Conservation (phyloP, 2,329 filamentous ascomycete genomes). For the Dothideomycetes sp. region DNA sequence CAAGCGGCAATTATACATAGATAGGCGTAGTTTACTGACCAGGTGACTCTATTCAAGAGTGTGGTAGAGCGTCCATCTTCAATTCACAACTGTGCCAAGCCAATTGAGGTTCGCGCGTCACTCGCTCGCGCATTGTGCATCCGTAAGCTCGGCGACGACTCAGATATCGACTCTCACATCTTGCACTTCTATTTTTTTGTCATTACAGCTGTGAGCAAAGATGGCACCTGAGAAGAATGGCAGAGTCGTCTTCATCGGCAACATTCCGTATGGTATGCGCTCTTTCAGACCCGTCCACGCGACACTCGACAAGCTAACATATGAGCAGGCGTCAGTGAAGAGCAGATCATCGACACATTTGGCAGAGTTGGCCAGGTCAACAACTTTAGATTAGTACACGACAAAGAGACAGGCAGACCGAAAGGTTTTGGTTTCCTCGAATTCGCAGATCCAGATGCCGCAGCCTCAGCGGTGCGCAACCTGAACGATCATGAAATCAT, state of each 20-base stretch:
- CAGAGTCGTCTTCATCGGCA: constrained; percentile 74
- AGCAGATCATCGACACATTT: constrained; percentile 92
- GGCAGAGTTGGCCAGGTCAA: constrained; percentile 81
- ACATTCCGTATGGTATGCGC: constrained; percentile 65
- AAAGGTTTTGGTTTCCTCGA: constrained; percentile 97
- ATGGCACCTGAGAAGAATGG: constrained; percentile 62
- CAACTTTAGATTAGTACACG: constrained; percentile 88
- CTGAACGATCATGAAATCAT: constrained; percentile 93
- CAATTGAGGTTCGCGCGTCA: too few species aligned
- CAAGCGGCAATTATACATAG: too few species aligned
- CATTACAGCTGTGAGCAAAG: too few species aligned
- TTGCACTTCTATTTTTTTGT: too few species aligned
- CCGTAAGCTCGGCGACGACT: too few species aligned
- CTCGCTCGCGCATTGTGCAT: too few species aligned
- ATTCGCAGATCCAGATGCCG: constrained; percentile 85
- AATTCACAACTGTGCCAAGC: too few species aligned
- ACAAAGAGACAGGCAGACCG: constrained; percentile 85
- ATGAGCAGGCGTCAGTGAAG: constrained; percentile 73
- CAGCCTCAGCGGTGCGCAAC: constrained; percentile 88
- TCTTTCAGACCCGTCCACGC: neutral
- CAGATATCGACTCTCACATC: too few species aligned
- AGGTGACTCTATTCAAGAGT: too few species aligned
- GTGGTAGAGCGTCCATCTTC: too few species aligned
- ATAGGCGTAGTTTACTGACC: too few species aligned
- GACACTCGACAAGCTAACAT: constrained; percentile 7